phyloP scores from a whole-genome alignment of 345 rosid genomes.

The Sonneratia alba region DNA sequence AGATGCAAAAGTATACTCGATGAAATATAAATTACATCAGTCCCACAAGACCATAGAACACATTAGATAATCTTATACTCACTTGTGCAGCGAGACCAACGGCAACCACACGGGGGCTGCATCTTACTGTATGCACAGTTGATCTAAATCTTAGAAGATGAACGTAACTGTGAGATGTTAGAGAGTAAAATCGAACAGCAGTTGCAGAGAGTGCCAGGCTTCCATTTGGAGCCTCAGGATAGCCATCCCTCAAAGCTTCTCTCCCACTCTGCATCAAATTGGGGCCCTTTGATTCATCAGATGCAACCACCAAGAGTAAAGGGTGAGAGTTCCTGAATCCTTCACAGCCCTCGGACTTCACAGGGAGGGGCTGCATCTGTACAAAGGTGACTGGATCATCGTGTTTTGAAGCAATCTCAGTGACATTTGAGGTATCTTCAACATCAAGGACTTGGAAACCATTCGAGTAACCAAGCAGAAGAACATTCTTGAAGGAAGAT shows the following conservation, averaged over 20 bases:
- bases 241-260: conserved; percentile 58
- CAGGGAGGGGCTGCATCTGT: conserved; percentile 86
- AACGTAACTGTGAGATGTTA: conserved; percentile 77
- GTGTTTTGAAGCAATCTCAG: conserved; percentile 70
- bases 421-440: conserved; percentile 66
- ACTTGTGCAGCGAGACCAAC: conserved; percentile 88
- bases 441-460: conserved; percentile 94
- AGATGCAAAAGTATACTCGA: not conserved
- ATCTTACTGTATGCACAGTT: conserved; percentile 80
- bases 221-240: conserved; percentile 47
- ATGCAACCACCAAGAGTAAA: conserved; percentile 76
- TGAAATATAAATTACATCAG: not conserved
- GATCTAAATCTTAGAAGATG: conserved; percentile 90
- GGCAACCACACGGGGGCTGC: conserved; percentile 81
- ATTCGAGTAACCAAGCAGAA: conserved; percentile 79
- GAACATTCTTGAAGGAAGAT: conserved; percentile 53
- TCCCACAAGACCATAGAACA: not conserved
- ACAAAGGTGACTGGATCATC: conserved; percentile 82
- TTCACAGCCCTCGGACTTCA: conserved; percentile 49
- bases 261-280: conserved; percentile 30
- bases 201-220: conserved; percentile 50
- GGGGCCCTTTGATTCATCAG: conserved; percentile 60
- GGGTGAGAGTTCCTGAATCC: conserved; percentile 91
- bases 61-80: conserved; percentile 18
- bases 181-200: conserved; percentile 75